Evolutionary conservation across 257 asterid species (phyloP).

Genomic region (Euphrasia confusa): DNA sequence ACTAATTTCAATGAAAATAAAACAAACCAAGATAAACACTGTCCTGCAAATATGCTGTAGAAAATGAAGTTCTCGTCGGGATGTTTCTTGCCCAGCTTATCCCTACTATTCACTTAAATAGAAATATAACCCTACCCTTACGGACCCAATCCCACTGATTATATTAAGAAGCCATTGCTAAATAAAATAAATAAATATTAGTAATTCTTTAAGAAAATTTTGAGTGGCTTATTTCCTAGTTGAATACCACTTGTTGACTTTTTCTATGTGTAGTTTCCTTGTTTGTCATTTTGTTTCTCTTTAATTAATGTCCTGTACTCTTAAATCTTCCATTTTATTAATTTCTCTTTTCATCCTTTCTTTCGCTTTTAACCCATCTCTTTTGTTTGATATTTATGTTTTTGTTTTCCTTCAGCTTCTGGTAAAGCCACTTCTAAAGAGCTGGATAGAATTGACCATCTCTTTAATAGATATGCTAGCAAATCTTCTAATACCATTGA

Average conservation of each 20-base stretch:
- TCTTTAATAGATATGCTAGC: constrained; percentile 51
- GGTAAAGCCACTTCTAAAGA: constrained; percentile 59
- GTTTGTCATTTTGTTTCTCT: background rate
- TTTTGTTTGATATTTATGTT: constrained; percentile 1
- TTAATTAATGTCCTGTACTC: background rate
- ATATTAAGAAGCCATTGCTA: too few relatives aligned
- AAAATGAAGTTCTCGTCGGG: too few relatives aligned
- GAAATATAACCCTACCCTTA: too few relatives aligned
- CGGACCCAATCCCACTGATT: too few relatives aligned
- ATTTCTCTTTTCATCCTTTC: background rate
- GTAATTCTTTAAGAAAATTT: background rate
- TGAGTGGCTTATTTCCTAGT: background rate
- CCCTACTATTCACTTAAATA: too few relatives aligned
- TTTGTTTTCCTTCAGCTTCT: constrained; percentile 45
- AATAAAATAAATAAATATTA: too few relatives aligned
- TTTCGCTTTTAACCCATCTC: background rate
- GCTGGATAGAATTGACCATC: constrained; percentile 48
- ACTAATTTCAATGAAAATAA: too few relatives aligned
- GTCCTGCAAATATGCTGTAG: too few relatives aligned
- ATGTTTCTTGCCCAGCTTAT: too few relatives aligned
- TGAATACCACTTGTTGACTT: background rate
- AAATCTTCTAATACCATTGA: constrained; percentile 52
- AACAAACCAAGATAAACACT: too few relatives aligned
- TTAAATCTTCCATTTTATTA: background rate
- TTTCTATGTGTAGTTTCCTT: background rate